phyloP scores from a whole-genome alignment of 768 basidiomycete genomes.

The Lepiota brunneoincarnata region DNA sequence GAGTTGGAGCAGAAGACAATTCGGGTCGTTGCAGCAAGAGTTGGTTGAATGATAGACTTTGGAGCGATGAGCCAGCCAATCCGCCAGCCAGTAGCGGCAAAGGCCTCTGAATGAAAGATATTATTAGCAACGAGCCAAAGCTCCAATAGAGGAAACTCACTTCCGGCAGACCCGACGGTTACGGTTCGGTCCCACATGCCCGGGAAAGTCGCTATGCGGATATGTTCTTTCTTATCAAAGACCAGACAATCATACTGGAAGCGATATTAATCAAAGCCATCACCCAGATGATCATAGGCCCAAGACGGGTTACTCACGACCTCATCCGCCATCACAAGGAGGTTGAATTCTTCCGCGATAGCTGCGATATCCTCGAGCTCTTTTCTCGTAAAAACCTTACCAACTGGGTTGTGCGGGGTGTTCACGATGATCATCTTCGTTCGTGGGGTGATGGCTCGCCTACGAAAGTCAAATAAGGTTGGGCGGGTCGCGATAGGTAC shows the following conservation, averaged over 20 bases:
- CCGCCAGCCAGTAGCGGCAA: slow-evolving; percentile 97
- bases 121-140: background rate
- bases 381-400: slow-evolving; percentile 85
- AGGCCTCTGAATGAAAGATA: slow-evolving; percentile 62
- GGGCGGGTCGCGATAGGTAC: background rate
- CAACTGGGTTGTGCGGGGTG: slow-evolving; percentile 98
- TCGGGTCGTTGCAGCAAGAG: slow-evolving; percentile 87
- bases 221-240: slow-evolving; percentile 84
- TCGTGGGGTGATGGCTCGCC: slow-evolving; percentile 80
- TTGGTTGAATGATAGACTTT: slow-evolving; percentile 74
- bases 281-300: background rate
- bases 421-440: slow-evolving; percentile 96
- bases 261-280: slow-evolving; percentile 8
- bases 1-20: slow-evolving; percentile 96
- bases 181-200: slow-evolving; percentile 99
- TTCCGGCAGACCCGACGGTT: slow-evolving; percentile 94
- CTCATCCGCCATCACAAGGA: slow-evolving; percentile 94
- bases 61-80: slow-evolving; percentile 96
- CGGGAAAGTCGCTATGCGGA: slow-evolving; percentile 90
- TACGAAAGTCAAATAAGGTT: slow-evolving; percentile 21
- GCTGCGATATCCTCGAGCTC: slow-evolving; percentile 86
- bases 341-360: slow-evolving; percentile 87
- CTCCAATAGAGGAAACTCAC: slow-evolving; percentile 40
- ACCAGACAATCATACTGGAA: slow-evolving; percentile 89
- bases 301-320: slow-evolving; percentile 59